A percentile compares a stretch with the other conserved stretches of the same genome.
Evolutionary conservation across 148 eudicot genomes (phyloP).

Genomic region (Silene latifolia): DNA sequence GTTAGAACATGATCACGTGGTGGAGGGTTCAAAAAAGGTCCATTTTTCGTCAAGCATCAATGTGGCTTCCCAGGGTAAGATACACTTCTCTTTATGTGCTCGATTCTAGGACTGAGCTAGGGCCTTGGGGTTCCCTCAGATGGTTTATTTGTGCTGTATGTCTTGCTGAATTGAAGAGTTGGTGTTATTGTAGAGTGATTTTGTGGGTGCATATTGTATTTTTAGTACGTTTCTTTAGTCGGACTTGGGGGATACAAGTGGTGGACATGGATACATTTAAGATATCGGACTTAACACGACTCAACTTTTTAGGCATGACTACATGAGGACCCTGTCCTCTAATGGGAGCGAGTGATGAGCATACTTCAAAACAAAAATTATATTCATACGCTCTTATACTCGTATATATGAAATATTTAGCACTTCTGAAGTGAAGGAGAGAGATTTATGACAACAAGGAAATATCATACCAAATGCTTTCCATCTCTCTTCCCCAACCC

Average conservation of each 20-base stretch:
- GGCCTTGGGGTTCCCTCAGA: neutral
- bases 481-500: neutral
- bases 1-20: slow-evolving; percentile 34
- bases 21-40: slow-evolving; percentile 64
- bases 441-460: neutral
- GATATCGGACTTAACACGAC: neutral
- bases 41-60: slow-evolving; percentile 50
- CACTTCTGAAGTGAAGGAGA: neutral
- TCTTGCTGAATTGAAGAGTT: neutral
- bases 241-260: neutral
- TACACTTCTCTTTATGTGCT: neutral
- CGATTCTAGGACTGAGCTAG: too few species aligned
- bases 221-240: neutral
- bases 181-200: neutral
- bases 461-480: neutral
- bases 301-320: neutral
- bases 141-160: neutral
- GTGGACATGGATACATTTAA: neutral
- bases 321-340: neutral
- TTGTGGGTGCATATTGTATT: neutral
- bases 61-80: slow-evolving; percentile 52
- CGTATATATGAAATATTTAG: neutral
- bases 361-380: too few species aligned
- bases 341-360: neutral
- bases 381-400: too few species aligned